Conservation (phyloP, 441 rosid species). For the Monsonia emarginata region DNA sequence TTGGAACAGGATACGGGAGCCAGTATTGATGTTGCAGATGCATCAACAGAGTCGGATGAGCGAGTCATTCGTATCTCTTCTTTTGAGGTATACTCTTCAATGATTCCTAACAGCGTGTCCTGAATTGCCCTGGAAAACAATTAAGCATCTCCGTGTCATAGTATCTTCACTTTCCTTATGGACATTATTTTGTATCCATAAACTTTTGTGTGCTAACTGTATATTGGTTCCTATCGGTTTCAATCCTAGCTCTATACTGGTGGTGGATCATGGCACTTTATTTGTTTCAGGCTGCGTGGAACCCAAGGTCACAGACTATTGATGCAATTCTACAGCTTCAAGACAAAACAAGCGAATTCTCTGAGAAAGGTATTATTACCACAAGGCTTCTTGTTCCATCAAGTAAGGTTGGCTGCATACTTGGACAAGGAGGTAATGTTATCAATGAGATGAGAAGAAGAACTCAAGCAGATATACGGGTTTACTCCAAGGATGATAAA, state of each 20-base stretch:
- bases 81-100: not conserved
- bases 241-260: not conserved
- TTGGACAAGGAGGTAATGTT: conserved; percentile 57
- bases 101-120: no score
- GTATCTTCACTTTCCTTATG: conserved; percentile 7
- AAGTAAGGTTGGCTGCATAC: conserved; percentile 47
- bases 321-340: conserved; percentile 55
- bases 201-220: conserved; percentile 9
- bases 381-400: conserved; percentile 56
- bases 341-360: conserved; percentile 37
- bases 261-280: conserved; percentile 17
- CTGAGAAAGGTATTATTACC: conserved; percentile 35
- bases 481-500: conserved; percentile 44
- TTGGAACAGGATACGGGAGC: conserved; percentile 48
- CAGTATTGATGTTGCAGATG: conserved; percentile 44
- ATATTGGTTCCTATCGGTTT: not conserved
- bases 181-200: not conserved
- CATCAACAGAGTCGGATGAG: conserved; percentile 37
- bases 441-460: conserved; percentile 59
- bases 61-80: conserved; percentile 37
- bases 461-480: conserved; percentile 47
- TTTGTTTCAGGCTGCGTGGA: conserved; percentile 37
- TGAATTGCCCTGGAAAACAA: not conserved
- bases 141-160: not conserved
- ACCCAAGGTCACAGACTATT: conserved; percentile 42